phyloP scores from a whole-genome alignment of 805 yeast species.

The Candida nemodendra region DNA sequence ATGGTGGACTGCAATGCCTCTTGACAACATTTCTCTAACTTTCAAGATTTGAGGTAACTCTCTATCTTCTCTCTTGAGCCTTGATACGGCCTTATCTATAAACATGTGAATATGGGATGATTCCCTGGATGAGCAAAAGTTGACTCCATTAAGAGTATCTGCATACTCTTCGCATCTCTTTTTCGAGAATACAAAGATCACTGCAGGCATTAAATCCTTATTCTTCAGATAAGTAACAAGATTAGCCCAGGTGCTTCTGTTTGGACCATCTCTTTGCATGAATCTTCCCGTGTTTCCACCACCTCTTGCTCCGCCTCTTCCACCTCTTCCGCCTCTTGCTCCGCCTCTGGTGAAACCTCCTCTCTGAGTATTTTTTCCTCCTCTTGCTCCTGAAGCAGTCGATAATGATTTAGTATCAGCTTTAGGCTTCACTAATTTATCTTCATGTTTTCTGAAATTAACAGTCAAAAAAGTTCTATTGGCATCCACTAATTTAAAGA shows the following conservation, averaged over 20 bases:
- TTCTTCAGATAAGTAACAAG: slow-evolving; percentile 68
- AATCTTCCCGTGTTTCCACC: slow-evolving; percentile 28
- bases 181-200: slow-evolving; percentile 89
- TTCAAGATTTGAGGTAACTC: slow-evolving; percentile 88
- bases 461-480: slow-evolving; percentile 64
- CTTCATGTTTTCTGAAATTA: slow-evolving; percentile 63
- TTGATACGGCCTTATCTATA: slow-evolving; percentile 81
- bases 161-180: slow-evolving; percentile 94
- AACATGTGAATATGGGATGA: slow-evolving; percentile 92
- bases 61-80: slow-evolving; percentile 88
- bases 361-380: slow-evolving; percentile 35
- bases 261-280: slow-evolving; percentile 62
- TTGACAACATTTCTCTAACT: slow-evolving; percentile 73
- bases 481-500: slow-evolving; percentile 72
- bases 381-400: slow-evolving; percentile 23
- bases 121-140: slow-evolving; percentile 81
- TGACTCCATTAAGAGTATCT: slow-evolving; percentile 65
- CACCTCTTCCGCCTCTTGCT: slow-evolving; percentile 29
- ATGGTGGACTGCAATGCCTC: slow-evolving; percentile 96
- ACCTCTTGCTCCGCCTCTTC: slow-evolving; percentile 28
- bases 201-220: slow-evolving; percentile 82
- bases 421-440: slow-evolving; percentile 45
- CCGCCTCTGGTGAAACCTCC: slow-evolving; percentile 35
- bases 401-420: slow-evolving; percentile 25
- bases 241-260: slow-evolving; percentile 73